These are phyloP conservation scores for Ilyonectria destructans DNA, from an alignment of 2,329 filamentous ascomycete genomes.

Conservation along the genomic window DNA sequence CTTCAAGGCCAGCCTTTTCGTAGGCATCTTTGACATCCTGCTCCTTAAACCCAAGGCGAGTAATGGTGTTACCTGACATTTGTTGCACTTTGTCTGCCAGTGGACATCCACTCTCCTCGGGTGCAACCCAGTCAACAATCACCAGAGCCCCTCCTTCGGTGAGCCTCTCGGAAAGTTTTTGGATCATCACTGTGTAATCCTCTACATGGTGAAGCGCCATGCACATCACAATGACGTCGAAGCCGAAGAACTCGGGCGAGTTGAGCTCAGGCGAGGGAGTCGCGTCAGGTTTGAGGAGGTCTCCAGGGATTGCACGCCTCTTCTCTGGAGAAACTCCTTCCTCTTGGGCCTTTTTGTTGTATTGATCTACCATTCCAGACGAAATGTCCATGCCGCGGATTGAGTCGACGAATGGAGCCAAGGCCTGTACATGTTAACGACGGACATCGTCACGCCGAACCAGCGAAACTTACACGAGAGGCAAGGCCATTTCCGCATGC, in stretches of 20 bases:
- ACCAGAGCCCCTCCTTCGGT: constrained; percentile 52
- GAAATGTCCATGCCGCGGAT: constrained; percentile 57
- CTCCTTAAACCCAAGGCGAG: constrained; percentile 45
- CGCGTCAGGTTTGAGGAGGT: constrained; percentile 47
- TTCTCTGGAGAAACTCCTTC: constrained; percentile 42
- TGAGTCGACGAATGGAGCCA: constrained; percentile 50
- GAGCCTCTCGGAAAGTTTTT: constrained; percentile 49
- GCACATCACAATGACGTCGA: constrained; percentile 55
- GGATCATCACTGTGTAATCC: constrained; percentile 49
- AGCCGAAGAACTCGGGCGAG: constrained; percentile 44
- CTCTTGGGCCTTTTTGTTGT: constrained; percentile 50
- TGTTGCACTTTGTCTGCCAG: constrained; percentile 14
- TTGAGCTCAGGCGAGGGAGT: constrained; percentile 42
- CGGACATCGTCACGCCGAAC: fast-evolving
- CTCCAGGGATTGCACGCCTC: constrained; percentile 53
- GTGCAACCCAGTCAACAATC: constrained; percentile 53
- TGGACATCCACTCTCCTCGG: constrained; percentile 32
- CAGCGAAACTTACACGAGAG: constrained; percentile 44
- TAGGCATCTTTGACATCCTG: constrained; percentile 41
- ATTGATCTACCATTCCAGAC: constrained; percentile 51
- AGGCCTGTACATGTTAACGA: constrained; percentile 42
- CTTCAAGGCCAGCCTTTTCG: constrained; percentile 43
- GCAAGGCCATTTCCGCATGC: constrained; percentile 52
- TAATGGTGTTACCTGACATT: constrained; percentile 38
- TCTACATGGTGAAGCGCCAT: constrained; percentile 58